phyloP scores from a whole-genome alignment of 352 stramenopile species.

The Globisporangium cylindrosporum region DNA sequence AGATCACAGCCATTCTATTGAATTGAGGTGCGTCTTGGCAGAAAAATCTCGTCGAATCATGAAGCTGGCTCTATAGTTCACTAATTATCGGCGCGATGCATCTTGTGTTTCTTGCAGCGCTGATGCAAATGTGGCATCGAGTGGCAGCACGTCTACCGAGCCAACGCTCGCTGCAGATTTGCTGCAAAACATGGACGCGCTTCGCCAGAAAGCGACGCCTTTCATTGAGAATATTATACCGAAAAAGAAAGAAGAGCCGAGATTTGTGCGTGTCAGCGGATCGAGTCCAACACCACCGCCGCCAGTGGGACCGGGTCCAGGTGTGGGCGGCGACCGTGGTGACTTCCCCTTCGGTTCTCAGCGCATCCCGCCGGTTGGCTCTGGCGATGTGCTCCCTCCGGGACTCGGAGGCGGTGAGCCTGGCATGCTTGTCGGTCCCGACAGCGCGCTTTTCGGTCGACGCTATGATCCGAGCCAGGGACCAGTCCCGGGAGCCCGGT shows the following conservation, averaged over 20 bases:
- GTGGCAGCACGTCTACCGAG: slow-evolving; percentile 1
- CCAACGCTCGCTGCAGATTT: slow-evolving; percentile 32
- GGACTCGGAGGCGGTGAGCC: slow-evolving; percentile 56
- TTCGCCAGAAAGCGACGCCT: slow-evolving; percentile 49
- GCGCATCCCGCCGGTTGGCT: slow-evolving; percentile 33
- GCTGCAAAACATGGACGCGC: slow-evolving; percentile 42
- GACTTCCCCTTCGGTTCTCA: slow-evolving; percentile 10
- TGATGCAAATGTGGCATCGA: slow-evolving; percentile 6
- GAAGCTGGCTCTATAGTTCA: neutral
- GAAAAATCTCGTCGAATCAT: too few species aligned
- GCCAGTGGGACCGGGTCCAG: neutral
- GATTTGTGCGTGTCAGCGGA: neutral
- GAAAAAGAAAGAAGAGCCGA: slow-evolving; percentile 30
- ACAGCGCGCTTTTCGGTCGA: slow-evolving; percentile 70
- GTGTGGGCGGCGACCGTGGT: slow-evolving; percentile 2
- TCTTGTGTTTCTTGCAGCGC: neutral
- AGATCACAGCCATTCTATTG: slow-evolving; percentile 67
- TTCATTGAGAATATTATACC: slow-evolving; percentile 60
- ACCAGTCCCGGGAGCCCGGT: slow-evolving; percentile 69
- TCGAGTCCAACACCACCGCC: slow-evolving; percentile 5
- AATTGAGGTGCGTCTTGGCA: slow-evolving; percentile 45
- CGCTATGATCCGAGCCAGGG: slow-evolving; percentile 52
- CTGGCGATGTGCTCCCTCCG: slow-evolving; percentile 65
- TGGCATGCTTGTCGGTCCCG: slow-evolving; percentile 69
- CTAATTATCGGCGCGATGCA: neutral